Base-by-base conservation (phyloP, 495 filamentous ascomycete genomes). In the Bombardia bombarda region DNA sequence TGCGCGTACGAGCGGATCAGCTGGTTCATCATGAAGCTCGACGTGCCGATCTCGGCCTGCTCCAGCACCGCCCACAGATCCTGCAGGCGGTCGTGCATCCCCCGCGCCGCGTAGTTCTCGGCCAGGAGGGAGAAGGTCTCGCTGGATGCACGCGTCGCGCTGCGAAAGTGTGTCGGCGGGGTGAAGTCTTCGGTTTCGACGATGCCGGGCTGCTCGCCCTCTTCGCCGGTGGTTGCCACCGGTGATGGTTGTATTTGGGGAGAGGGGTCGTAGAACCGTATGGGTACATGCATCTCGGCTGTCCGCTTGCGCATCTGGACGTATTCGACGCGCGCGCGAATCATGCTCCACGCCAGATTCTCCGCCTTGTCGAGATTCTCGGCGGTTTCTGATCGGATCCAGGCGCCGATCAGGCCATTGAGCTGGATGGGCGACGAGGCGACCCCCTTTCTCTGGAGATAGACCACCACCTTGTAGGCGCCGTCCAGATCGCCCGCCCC, bases 101-200 rank as follows among this genome's bases (percentile, higher is more conserved):
- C 62, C 30, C 82, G 73, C 36, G 75, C 70, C 36, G 71, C 75
- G 55, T 87, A 88, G 46, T 85, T 78, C 30, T 83, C 72, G 18
- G 87, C 75, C 23, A 90, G 74, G 17, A 90, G 66, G 0, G 75
- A 82, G 49, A 88, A 88, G 0, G 86, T 90, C 50, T 90, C 86
- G 25, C 82, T 73, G 19, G 71, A 87, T 8, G 83, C 86, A 45
- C 53, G 24, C 32, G 70, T 57, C 38, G 56, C 48, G 38, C 50
- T 56, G 24, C n/a, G 58, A 55, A 30, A 77, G 14, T 49, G 45
- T n/a, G n/a, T n/a, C n/a, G n/a, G n/a, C n/a, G n/a, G n/a, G n/a
- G n/a, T n/a, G n/a, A n/a, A n/a, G n/a, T n/a, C n/a, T n/a, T n/a
- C n/a, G n/a, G n/a, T n/a, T n/a, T n/a, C n/a, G n/a, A n/a, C n/a